Conservation (phyloP, 495 filamentous ascomycete species). For the Podospora pseudoanserina region DNA sequence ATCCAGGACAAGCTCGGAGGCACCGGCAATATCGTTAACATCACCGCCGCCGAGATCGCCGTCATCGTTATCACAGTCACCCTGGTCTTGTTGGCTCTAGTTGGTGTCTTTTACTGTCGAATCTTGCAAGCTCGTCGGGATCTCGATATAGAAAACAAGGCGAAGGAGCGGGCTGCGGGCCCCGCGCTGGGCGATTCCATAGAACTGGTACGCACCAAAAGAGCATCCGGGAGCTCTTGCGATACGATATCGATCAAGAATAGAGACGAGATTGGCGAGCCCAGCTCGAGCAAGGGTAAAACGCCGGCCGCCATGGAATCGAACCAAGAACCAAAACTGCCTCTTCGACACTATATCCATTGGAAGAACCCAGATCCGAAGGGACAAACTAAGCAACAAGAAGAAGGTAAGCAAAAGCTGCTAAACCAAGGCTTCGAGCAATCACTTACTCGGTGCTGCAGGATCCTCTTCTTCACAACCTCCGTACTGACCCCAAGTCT, state of each 20-base stretch:
- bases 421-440: neutral
- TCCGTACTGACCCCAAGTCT: neutral
- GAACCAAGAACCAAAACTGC: conserved; percentile 9
- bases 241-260: neutral
- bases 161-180: neutral
- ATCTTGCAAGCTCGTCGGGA: conserved; percentile 21
- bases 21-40: neutral
- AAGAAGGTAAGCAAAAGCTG: neutral
- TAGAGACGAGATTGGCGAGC: neutral
- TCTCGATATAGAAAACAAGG: conserved; percentile 22
- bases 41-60: conserved; percentile 21
- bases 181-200: conserved; percentile 7
- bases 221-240: neutral
- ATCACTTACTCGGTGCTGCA: neutral
- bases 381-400: neutral
- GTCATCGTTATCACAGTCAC: conserved; percentile 26
- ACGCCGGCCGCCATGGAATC: neutral
- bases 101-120: conserved; percentile 25
- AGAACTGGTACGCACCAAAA: conserved; percentile 12
- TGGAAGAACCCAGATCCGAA: conserved; percentile 21
- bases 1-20: neutral
- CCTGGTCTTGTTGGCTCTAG: conserved; percentile 13
- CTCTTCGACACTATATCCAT: conserved; percentile 23
- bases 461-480: neutral
- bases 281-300: neutral